Evolutionary conservation across 148 eudicot species (phyloP), one percentile per base, ranked within the genome.

Genomic region (Fagopyrum homotropicum): DNA sequence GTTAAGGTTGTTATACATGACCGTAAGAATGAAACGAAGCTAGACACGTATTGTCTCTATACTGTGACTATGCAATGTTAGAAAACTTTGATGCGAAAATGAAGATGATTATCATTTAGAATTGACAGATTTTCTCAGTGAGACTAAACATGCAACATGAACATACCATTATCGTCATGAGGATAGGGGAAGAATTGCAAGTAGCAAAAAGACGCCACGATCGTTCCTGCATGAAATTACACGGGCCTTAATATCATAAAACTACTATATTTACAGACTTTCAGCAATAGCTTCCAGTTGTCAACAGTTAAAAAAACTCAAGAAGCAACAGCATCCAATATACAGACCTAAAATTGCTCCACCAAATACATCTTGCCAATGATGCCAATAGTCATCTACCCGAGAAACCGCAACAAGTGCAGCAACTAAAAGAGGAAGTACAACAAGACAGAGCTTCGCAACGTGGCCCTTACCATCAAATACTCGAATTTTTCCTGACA

Each of bases 351-450:
- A 45, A 35, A 93, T 76, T 59, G 77, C 98, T 80, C 93, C 98
- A 49, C 93, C 85, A 79, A 93, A 89, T 50, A 93, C 96, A 61
- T 93, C 98, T 47, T 83, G 85, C 98, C 98, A 95, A 60, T 95
- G 98, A 75, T 95, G 98, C 97, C 97, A 90, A 45, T 92, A 92
- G 77, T 95, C 97, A 85, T 89, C 97, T 45, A 95, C 98, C 22
- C 97, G 90, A 48, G 98, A 95, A 80, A 90, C 84, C 47, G 85
- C 98, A 30, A 95, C 96, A 17, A 95, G 78, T 10, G 96, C 82
- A 22, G 97, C 98, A 44, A 71, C 45, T 8, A 95, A 90, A n/a
- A 90, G 81, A 43, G 97, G 97, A 26, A 90, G 66, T 30, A 94
- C 77, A 75, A 88, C 82, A 4, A 92, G 44, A 75, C 97, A 92